Percentiles rank a stretch among this genome's conserved stretches.
These are phyloP conservation scores for Agrocybe pediades DNA, from an alignment of 768 basidiomycete genomes.

Conservation along the genomic window DNA sequence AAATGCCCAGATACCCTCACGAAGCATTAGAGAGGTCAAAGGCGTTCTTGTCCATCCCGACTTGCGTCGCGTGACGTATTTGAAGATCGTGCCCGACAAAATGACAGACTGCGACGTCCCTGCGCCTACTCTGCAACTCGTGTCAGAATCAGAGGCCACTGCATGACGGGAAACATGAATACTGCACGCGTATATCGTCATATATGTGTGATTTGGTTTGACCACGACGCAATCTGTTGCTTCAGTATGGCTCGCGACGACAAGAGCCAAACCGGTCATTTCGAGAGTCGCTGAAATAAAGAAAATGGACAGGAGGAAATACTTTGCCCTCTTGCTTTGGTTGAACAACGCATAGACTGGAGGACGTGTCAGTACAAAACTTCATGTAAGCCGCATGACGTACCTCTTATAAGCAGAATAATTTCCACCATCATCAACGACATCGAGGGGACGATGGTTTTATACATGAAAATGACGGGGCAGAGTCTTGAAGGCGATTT, in stretches of 20 bases:
- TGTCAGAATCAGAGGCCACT: neutral
- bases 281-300: constrained; percentile 9
- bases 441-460: constrained; percentile 12
- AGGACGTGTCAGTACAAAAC: neutral
- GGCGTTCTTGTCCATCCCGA: constrained; percentile 7
- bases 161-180: neutral
- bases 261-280: constrained; percentile 6
- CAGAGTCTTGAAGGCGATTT: neutral
- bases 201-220: neutral
- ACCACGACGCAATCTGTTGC: constrained; percentile 4
- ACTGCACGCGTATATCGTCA: constrained; percentile 4
- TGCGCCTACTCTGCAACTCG: neutral
- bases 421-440: constrained; percentile 18
- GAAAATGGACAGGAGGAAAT: constrained; percentile 8
- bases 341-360: constrained; percentile 23
- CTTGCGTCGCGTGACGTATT: neutral
- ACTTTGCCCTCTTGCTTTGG: constrained; percentile 9
- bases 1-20: constrained; percentile 7
- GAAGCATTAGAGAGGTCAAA: constrained; percentile 12
- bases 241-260: neutral
- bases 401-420: constrained; percentile 22
- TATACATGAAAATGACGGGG: constrained; percentile 11
- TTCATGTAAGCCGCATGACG: neutral
- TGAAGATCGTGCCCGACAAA: neutral
- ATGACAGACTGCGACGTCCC: constrained; percentile 2